phyloP scores from a whole-genome alignment of 495 filamentous ascomycete genomes.

The Annulohypoxylon stygium region DNA sequence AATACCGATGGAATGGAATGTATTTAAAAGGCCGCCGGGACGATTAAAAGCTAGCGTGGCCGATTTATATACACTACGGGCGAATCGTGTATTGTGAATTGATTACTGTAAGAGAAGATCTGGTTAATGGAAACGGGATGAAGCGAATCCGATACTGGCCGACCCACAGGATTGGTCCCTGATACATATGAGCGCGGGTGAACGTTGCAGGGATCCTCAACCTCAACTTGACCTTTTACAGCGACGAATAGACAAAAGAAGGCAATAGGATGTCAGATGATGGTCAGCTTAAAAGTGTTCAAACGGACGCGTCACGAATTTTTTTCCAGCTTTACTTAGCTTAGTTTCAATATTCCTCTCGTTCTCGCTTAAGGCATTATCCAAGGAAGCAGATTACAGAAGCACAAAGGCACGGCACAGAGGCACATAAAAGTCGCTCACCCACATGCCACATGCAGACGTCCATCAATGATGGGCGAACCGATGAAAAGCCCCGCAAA shows the following conservation, averaged over 20 bases:
- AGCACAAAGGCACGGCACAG: not conserved
- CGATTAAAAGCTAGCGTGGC: slow-evolving; percentile 8
- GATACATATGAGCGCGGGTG: slow-evolving; percentile 29
- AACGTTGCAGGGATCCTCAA: slow-evolving; percentile 18
- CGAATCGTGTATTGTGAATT: not conserved
- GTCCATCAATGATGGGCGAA: not conserved
- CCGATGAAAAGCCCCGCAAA: slow-evolving; percentile 7
- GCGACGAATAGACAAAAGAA: slow-evolving; percentile 4
- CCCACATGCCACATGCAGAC: not conserved
- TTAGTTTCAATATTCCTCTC: slow-evolving; percentile 2
- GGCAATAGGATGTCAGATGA: not conserved
- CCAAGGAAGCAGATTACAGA: not conserved
- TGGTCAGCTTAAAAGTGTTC: not conserved
- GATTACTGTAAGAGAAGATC: slow-evolving; percentile 34
- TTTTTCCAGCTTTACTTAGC: not conserved
- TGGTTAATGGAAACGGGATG: slow-evolving; percentile 23
- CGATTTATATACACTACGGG: slow-evolving; percentile 10
- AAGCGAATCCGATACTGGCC: slow-evolving; percentile 36
- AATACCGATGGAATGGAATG: not conserved
- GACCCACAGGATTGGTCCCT: slow-evolving; percentile 33
- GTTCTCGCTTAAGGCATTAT: not conserved
- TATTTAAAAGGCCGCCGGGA: slow-evolving; percentile 21
- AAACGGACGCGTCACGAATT: slow-evolving; percentile 16
- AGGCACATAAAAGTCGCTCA: not conserved
- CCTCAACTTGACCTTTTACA: not conserved